phyloP scores from a whole-genome alignment of 164 flowering plant genomes.

The Stephania yunnanensis region DNA sequence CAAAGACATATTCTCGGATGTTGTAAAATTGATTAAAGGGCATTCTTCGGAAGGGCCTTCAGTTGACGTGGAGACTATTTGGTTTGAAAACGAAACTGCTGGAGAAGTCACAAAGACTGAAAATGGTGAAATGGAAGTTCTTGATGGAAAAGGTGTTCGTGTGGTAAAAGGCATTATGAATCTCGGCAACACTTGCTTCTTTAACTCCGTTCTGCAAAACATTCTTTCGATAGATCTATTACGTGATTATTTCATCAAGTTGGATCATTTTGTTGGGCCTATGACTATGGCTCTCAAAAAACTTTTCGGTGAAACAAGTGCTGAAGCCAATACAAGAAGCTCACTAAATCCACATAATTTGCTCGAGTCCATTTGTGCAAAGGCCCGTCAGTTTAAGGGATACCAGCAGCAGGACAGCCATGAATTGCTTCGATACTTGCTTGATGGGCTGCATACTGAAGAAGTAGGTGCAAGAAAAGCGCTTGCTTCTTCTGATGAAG shows the following conservation, averaged over 20 bases:
- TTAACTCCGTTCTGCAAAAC: slow-evolving; percentile 74
- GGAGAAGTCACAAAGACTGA: slow-evolving; percentile 29
- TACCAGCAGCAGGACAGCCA: slow-evolving; percentile 96
- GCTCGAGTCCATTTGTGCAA: slow-evolving; percentile 69
- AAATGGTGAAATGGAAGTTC: slow-evolving; percentile 15
- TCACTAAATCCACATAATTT: slow-evolving; percentile 62
- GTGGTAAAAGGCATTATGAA: slow-evolving; percentile 64
- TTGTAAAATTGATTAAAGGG: slow-evolving; percentile 54
- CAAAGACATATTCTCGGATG: slow-evolving; percentile 38
- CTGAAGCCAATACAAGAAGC: slow-evolving; percentile 38
- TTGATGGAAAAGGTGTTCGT: slow-evolving; percentile 33
- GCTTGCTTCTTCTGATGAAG: slow-evolving; percentile 22
- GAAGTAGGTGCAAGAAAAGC: slow-evolving; percentile 44
- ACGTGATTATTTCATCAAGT: slow-evolving; percentile 44
- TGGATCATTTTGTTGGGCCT: slow-evolving; percentile 50
- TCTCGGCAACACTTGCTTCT: slow-evolving; percentile 40
- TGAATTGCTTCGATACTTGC: slow-evolving; percentile 82
- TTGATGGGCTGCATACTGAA: slow-evolving; percentile 72
- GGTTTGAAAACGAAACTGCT: slow-evolving; percentile 47
- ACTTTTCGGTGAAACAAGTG: slow-evolving; percentile 51
- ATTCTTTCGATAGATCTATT: slow-evolving; percentile 57
- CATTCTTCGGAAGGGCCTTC: slow-evolving; percentile 21
- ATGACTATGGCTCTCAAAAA: slow-evolving; percentile 64
- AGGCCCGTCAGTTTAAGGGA: slow-evolving; percentile 91
- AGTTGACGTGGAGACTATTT: slow-evolving; percentile 52